phyloP scores from a whole-genome alignment of 1,284 basidiomycete species.

The Ceratobasidium sp. region DNA sequence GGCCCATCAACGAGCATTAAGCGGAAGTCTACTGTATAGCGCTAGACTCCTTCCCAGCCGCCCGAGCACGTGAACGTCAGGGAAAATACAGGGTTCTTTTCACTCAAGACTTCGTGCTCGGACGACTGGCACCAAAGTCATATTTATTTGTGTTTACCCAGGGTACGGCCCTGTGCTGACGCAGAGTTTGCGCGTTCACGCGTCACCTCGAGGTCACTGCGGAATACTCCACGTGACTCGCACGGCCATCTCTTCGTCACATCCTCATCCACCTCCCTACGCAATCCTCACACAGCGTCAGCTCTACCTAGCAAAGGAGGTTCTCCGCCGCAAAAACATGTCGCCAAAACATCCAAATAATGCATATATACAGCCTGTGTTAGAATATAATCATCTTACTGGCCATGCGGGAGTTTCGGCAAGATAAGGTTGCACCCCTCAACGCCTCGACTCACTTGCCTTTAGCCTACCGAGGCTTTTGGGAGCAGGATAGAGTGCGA shows the following conservation, averaged over 20 bases:
- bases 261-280: background rate
- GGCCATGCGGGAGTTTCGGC: background rate
- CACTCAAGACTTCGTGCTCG: too few species aligned
- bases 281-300: background rate
- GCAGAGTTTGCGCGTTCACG: background rate
- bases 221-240: background rate
- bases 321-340: background rate
- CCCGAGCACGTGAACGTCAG: background rate
- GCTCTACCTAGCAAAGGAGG: background rate
- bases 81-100: too few species aligned
- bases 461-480: background rate
- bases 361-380: background rate
- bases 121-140: background rate
- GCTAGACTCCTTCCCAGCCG: slow-evolving; percentile 24
- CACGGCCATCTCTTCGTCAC: background rate
- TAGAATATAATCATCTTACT: slow-evolving; percentile 2
- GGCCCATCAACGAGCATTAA: too few species aligned
- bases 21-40: too few species aligned
- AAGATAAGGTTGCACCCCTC: background rate
- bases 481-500: background rate
- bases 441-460: background rate
- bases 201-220: background rate
- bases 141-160: background rate
- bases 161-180: too few species aligned
- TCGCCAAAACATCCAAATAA: background rate